A percentile compares a stretch with the other conserved stretches of the same genome.
phyloP scores from a whole-genome alignment of 305 asterid genomes.

The Ilex paraguariensis region DNA sequence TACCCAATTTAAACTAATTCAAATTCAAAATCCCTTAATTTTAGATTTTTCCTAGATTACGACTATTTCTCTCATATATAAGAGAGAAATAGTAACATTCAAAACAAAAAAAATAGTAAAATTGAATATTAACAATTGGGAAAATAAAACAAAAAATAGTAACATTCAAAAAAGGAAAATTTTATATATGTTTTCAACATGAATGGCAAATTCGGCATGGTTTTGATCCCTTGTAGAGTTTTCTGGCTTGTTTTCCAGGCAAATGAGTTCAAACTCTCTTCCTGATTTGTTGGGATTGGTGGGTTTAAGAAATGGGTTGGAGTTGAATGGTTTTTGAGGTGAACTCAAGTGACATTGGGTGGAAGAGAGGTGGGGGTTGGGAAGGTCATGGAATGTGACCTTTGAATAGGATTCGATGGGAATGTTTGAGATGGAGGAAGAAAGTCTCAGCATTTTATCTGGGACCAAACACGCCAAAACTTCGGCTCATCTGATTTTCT shows the following conservation, averaged over 20 bases:
- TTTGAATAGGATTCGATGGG: not conserved
- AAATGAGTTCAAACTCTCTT: slow-evolving; percentile 38
- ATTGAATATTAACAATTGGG: no score
- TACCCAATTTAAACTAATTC: no score
- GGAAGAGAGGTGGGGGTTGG: slow-evolving; percentile 26
- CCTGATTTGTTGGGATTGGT: slow-evolving; percentile 15
- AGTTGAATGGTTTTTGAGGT: slow-evolving; percentile 17
- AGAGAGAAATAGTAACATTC: no score
- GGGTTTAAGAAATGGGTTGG: slow-evolving; percentile 1
- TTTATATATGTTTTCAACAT: slow-evolving; percentile 72
- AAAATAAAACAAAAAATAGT: no score
- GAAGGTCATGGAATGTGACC: slow-evolving; percentile 20
- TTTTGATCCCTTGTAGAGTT: slow-evolving; percentile 18
- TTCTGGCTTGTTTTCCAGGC: slow-evolving; percentile 31
- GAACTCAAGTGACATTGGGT: slow-evolving; percentile 26
- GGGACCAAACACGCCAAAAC: no score
- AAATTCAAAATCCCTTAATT: no score
- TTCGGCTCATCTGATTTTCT: no score
- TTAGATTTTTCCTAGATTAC: no score
- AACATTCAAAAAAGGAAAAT: slow-evolving; percentile 19
- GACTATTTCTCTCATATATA: no score
- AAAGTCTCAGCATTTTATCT: not conserved
- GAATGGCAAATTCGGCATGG: slow-evolving; percentile 55
- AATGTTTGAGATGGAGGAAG: not conserved
- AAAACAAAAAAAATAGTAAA: no score